Percentiles rank a stretch among this genome's conserved stretches.
Evolutionary conservation across 441 rosid genomes (phyloP).

Genomic region (Manihot esculenta): DNA sequence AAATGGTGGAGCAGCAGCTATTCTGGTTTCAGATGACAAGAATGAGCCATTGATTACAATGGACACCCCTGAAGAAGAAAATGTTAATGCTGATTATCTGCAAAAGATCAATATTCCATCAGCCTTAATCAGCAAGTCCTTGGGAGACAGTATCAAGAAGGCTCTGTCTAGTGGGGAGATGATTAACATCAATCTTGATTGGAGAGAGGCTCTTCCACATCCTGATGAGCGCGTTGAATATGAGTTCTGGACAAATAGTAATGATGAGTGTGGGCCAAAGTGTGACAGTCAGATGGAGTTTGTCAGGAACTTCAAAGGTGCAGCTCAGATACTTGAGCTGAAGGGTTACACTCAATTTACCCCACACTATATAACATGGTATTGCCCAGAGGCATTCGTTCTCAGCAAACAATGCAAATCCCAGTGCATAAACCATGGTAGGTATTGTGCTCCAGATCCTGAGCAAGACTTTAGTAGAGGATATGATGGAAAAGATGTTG

Average conservation of each 20-base stretch:
- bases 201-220: constrained; percentile 95
- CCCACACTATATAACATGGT: constrained; percentile 92
- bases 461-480: constrained; percentile 83
- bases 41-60: constrained; percentile 75
- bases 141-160: constrained; percentile 74
- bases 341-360: constrained; percentile 85
- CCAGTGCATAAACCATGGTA: constrained; percentile 84
- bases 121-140: constrained; percentile 58
- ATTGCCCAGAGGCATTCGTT: constrained; percentile 69
- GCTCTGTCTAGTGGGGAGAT: constrained; percentile 56
- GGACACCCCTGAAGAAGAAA: constrained; percentile 81
- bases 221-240: constrained; percentile 94
- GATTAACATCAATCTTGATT: constrained; percentile 76
- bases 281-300: constrained; percentile 77
- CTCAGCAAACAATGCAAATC: constrained; percentile 78
- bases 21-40: constrained; percentile 73
- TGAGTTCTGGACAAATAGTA: constrained; percentile 92
- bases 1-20: constrained; percentile 79
- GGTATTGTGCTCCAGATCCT: constrained; percentile 96
- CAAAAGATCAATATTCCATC: constrained; percentile 85
- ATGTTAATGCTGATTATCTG: constrained; percentile 49
- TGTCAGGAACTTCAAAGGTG: constrained; percentile 85
- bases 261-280: constrained; percentile 85
- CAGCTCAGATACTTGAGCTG: constrained; percentile 91
- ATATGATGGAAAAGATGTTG: constrained; percentile 84